phyloP scores from a whole-genome alignment of 306 rosid genomes.

The Dalbergia oliveri region DNA sequence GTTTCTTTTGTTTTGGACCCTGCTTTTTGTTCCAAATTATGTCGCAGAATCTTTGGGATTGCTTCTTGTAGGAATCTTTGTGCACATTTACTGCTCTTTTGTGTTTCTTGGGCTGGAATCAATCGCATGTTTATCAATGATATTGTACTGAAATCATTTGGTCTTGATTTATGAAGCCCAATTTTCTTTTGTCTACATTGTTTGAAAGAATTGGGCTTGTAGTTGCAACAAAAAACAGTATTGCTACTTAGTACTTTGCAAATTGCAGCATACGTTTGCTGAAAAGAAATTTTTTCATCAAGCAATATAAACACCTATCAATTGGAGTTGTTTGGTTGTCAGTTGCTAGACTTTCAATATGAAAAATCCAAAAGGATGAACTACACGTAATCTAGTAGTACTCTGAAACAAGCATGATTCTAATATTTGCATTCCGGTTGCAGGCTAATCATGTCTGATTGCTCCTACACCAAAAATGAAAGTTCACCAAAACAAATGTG shows the following conservation, averaged over 20 bases:
- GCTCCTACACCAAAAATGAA: not conserved
- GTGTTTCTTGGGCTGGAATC: constrained; percentile 41
- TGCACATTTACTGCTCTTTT: not conserved
- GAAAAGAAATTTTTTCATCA: not conserved
- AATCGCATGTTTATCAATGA: not conserved
- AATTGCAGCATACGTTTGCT: not conserved
- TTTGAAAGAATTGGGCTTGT: constrained; percentile 22
- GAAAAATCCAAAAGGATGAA: not conserved
- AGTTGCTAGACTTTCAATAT: not conserved
- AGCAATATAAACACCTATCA: not conserved
- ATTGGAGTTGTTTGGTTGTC: constrained; percentile 28
- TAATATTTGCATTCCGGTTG: not conserved
- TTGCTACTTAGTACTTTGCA: too few species aligned
- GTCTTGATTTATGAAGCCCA: constrained; percentile 27
- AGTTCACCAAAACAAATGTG: not conserved
- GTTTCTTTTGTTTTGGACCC: not conserved
- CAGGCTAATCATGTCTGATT: not conserved
- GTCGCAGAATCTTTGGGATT: not conserved
- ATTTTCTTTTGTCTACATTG: not conserved
- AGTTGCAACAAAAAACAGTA: constrained; percentile 21
- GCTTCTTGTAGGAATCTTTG: not conserved
- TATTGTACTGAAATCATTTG: not conserved
- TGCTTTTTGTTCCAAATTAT: not conserved
- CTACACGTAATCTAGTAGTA: not conserved
- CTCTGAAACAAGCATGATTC: not conserved